A percentile compares a stretch with the other conserved stretches of the same genome.
phyloP scores from a whole-genome alignment of 2,329 filamentous ascomycete genomes.

The Arthrobotrys megalospora region DNA sequence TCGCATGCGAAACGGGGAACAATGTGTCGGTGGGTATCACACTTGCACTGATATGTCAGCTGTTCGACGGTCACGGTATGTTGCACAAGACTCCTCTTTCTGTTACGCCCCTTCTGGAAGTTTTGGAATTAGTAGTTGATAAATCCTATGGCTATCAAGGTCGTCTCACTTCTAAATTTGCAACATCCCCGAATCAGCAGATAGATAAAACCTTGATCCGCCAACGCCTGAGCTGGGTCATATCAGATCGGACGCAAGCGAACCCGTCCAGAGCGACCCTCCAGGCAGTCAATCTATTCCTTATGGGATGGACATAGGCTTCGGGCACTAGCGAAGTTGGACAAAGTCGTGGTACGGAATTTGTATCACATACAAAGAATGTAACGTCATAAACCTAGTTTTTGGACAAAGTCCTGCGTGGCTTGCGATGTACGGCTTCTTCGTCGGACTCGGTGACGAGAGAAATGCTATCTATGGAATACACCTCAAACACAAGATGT shows the following conservation, averaged over 20 bases:
- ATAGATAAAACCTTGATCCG: constrained; percentile 84
- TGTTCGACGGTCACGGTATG: constrained; percentile 77
- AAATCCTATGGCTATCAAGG: constrained; percentile 47
- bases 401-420: not conserved
- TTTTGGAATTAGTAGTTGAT: constrained; percentile 9
- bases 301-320: constrained; percentile 72
- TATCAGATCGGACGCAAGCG: constrained; percentile 81
- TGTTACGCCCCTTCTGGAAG: not conserved
- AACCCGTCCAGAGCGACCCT: constrained; percentile 88
- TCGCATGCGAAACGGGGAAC: constrained; percentile 83
- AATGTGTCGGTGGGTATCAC: constrained; percentile 85
- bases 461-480: constrained; percentile 40
- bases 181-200: constrained; percentile 25
- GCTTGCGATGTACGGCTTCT: not conserved
- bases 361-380: constrained; percentile 41
- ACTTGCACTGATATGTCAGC: constrained; percentile 81
- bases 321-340: constrained; percentile 7
- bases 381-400: constrained; percentile 1
- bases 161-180: constrained; percentile 18
- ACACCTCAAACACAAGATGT: constrained; percentile 42
- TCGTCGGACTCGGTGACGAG: not conserved
- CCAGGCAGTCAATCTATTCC: constrained; percentile 90
- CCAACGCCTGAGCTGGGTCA: constrained; percentile 83
- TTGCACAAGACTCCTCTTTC: constrained; percentile 61
- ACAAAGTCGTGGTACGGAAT: constrained; percentile 1